These are phyloP conservation scores for Actinomortierella ambigua DNA, from an alignment of 371 early-diverging fungal species.

Conservation along the genomic window DNA sequence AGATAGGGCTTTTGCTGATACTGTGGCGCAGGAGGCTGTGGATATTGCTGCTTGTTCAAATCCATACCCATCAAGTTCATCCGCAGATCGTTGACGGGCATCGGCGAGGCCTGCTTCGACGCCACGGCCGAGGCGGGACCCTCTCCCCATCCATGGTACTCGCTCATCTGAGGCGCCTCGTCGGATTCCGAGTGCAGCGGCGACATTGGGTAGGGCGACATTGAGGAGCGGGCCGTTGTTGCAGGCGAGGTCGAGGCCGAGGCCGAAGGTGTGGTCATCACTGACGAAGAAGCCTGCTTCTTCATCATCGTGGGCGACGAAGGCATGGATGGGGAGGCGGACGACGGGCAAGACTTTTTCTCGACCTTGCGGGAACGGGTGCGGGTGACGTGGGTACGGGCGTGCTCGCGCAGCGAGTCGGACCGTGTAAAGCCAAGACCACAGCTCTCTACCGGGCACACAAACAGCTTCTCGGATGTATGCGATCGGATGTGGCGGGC, in stretches of 20 bases:
- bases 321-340: no score
- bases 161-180: constrained; percentile 16
- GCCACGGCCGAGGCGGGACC: no score
- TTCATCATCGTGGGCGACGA: no score
- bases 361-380: constrained; percentile 31
- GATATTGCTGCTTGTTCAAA: constrained; percentile 33
- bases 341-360: no score
- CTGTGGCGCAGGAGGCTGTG: constrained; percentile 3
- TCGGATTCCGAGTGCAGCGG: constrained; percentile 43
- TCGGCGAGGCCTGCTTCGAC: constrained; percentile 5
- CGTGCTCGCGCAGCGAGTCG: constrained; percentile 45
- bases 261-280: neutral
- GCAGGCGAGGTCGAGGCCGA: constrained; percentile 36
- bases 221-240: constrained; percentile 33
- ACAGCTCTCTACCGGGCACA: constrained; percentile 45
- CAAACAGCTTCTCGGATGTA: constrained; percentile 46
- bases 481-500: constrained; percentile 47
- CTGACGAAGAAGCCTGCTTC: neutral
- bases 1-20: neutral
- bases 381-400: constrained; percentile 36
- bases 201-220: constrained; percentile 44
- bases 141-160: constrained; percentile 37
- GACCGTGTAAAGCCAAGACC: constrained; percentile 45
- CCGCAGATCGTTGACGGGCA: constrained; percentile 11
- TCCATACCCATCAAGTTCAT: constrained; percentile 7